These are phyloP conservation scores for Apiospora arundinis DNA, from an alignment of 2,329 filamentous ascomycete genomes.

Conservation along the genomic window DNA sequence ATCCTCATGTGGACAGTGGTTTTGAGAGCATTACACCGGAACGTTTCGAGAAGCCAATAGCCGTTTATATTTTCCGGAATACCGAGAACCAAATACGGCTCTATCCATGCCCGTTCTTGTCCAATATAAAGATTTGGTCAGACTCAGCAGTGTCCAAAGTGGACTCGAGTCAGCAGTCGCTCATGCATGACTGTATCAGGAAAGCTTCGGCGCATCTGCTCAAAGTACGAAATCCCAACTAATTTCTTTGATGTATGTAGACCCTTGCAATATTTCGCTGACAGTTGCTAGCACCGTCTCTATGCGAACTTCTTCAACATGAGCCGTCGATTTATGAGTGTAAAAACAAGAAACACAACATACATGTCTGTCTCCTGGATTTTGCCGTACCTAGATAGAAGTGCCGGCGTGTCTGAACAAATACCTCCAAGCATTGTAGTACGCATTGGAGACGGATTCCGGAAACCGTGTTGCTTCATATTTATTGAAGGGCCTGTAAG, in stretches of 20 bases:
- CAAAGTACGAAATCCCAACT: not conserved
- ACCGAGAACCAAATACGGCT: not conserved
- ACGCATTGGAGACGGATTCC: too few species aligned
- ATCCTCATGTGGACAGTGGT: not conserved
- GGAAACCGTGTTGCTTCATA: too few species aligned
- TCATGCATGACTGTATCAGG: not conserved
- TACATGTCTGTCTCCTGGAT: too few species aligned
- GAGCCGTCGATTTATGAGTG: too few species aligned
- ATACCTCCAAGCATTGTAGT: too few species aligned
- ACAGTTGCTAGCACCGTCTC: not conserved
- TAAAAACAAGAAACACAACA: too few species aligned
- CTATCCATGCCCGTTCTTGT: not conserved
- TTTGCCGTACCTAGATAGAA: too few species aligned
- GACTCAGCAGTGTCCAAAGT: not conserved
- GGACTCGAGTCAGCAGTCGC: not conserved
- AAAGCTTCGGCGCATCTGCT: not conserved
- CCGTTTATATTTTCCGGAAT: not conserved
- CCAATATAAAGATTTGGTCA: not conserved
- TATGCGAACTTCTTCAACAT: not conserved
- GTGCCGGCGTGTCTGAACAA: too few species aligned
- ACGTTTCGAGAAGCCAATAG: not conserved
- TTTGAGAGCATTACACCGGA: not conserved
- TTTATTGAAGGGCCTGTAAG: too few species aligned
- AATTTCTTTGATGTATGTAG: not conserved
- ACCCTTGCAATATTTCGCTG: not conserved